phyloP scores from a whole-genome alignment of 2,329 filamentous ascomycete species.

The Alternaria triticina region DNA sequence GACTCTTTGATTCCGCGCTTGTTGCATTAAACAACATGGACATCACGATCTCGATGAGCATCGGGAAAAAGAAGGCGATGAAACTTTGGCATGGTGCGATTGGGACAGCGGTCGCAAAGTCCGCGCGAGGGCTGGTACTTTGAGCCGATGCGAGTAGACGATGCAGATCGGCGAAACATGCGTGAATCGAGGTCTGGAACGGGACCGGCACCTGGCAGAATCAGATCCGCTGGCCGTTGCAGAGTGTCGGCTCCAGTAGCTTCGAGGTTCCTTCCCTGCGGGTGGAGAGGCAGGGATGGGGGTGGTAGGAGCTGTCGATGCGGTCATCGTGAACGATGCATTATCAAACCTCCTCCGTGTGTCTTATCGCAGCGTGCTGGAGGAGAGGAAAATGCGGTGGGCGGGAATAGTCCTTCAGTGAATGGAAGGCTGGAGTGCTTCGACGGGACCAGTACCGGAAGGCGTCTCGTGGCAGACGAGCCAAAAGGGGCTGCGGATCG shows the following conservation, averaged over 20 bases:
- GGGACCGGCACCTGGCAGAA: conserved; percentile 19
- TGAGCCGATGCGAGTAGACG: conserved; percentile 8
- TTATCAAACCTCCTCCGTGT: background rate
- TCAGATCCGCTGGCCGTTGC: conserved; percentile 8
- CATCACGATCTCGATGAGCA: conserved; percentile 7
- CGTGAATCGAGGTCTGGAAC: conserved; percentile 17
- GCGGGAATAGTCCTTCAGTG: background rate
- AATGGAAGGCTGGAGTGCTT: background rate
- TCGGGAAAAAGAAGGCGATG: conserved; percentile 8
- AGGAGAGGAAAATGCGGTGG: background rate
- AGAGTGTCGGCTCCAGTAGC: conserved; percentile 3
- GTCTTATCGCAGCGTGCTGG: background rate
- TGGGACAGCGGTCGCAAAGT: background rate
- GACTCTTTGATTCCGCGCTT: background rate
- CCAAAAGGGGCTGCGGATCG: conserved; percentile 30
- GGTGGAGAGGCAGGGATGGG: background rate
- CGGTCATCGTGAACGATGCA: background rate
- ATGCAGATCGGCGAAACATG: conserved; percentile 19
- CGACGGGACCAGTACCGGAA: background rate
- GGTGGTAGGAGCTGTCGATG: background rate
- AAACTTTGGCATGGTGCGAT: background rate
- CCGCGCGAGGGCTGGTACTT: conserved; percentile 6
- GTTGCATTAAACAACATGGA: background rate
- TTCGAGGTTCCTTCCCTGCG: background rate
- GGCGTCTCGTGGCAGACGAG: conserved; percentile 27